These are phyloP conservation scores for Lipomyces sp. DNA, from an alignment of 805 yeast genomes.

Conservation along the genomic window DNA sequence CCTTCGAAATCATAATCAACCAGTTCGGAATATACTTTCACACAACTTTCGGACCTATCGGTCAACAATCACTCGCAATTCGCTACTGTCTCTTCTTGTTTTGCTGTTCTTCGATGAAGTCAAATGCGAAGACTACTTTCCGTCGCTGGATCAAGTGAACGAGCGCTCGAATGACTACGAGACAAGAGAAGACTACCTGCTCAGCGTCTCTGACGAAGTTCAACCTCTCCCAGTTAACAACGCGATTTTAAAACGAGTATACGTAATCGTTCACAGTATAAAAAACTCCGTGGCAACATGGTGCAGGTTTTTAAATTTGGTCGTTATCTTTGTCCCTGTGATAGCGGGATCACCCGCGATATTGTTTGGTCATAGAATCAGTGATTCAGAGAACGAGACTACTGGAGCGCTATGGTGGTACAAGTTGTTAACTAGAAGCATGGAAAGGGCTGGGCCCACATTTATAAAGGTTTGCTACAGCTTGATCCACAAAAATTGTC, in stretches of 20 bases:
- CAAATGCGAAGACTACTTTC: slow-evolving; percentile 11
- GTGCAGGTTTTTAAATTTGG: slow-evolving; percentile 70
- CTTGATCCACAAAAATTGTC: slow-evolving; percentile 1
- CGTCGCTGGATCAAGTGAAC: slow-evolving; percentile 23
- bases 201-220: slow-evolving; percentile 19
- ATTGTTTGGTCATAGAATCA: slow-evolving; percentile 52
- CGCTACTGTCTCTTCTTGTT: neutral
- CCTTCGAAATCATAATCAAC: neutral
- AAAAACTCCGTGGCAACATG: slow-evolving; percentile 70
- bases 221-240: slow-evolving; percentile 6
- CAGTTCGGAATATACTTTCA: neutral
- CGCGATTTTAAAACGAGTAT: neutral
- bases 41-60: neutral
- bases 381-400: slow-evolving; percentile 49
- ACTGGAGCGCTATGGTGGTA: slow-evolving; percentile 77
- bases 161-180: slow-evolving; percentile 9
- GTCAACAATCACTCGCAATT: neutral
- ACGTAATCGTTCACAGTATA: neutral
- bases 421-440: slow-evolving; percentile 60
- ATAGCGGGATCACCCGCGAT: slow-evolving; percentile 65
- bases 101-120: neutral
- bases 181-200: slow-evolving; percentile 33
- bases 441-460: slow-evolving; percentile 91
- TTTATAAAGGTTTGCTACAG: slow-evolving; percentile 50
- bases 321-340: slow-evolving; percentile 71